These are phyloP conservation scores for Cronartium quercuum DNA, from an alignment of 1,284 basidiomycete genomes.

Conservation along the genomic window DNA sequence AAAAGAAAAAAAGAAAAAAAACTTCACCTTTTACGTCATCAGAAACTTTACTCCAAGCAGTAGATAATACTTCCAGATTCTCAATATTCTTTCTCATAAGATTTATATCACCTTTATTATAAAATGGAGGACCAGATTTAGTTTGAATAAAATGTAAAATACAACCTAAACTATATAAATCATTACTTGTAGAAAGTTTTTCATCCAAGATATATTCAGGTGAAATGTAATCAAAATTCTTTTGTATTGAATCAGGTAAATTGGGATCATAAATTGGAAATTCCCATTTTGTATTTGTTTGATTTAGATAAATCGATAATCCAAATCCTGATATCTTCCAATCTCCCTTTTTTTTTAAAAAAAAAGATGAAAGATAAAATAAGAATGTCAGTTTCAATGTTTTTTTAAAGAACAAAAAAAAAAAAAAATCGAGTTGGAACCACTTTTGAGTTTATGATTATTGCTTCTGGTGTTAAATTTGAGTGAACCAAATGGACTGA, in stretches of 20 bases:
- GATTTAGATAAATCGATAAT: slow-evolving; percentile 70
- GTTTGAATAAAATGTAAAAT: slow-evolving; percentile 75
- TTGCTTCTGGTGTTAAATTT: slow-evolving; percentile 73
- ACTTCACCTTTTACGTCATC: slow-evolving; percentile 44
- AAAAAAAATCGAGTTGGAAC: too few species aligned
- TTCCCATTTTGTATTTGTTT: slow-evolving; percentile 70
- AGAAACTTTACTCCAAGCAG: slow-evolving; percentile 45
- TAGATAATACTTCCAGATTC: slow-evolving; percentile 51
- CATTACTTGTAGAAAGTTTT: slow-evolving; percentile 72
- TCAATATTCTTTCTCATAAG: slow-evolving; percentile 73
- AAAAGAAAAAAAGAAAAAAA: neutral
- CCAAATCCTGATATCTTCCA: slow-evolving; percentile 95
- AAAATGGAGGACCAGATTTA: slow-evolving; percentile 79
- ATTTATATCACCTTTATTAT: slow-evolving; percentile 74
- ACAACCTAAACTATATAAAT: slow-evolving; percentile 91
- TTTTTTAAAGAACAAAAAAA: neutral
- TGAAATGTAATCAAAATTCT: slow-evolving; percentile 91
- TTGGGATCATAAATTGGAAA: slow-evolving; percentile 81
- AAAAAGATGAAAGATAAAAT: slow-evolving; percentile 34
- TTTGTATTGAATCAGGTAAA: slow-evolving; percentile 73
- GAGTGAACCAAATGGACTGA: slow-evolving; percentile 87
- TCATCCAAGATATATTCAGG: slow-evolving; percentile 94
- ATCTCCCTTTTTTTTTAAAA: slow-evolving; percentile 65
- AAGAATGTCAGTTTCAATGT: slow-evolving; percentile 24
- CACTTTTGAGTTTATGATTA: slow-evolving; percentile 80